Conservation (phyloP, 192 early-diverging fungal species). For the Dimargaris verticillata region DNA sequence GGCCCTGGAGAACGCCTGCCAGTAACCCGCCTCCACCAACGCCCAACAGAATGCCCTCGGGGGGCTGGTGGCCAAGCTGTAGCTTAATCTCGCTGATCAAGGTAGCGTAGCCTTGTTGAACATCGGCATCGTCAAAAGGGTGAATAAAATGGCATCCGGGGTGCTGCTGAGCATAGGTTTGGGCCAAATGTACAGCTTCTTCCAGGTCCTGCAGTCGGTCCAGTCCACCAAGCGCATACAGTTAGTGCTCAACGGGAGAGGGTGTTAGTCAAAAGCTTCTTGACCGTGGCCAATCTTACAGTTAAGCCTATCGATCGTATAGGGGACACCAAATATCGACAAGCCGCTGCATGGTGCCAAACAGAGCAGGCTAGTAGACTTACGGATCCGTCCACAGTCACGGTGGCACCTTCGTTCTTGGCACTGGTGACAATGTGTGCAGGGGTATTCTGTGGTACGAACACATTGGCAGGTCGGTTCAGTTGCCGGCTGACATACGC, state of each 20-base stretch:
- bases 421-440: slow-evolving; percentile 35
- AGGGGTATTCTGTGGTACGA: slow-evolving; percentile 31
- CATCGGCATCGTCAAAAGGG: slow-evolving; percentile 35
- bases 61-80: slow-evolving; percentile 35
- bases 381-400: slow-evolving; percentile 33
- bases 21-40: slow-evolving; percentile 58
- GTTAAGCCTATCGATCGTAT: slow-evolving; percentile 11
- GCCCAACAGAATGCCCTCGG: slow-evolving; percentile 41
- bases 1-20: slow-evolving; percentile 45
- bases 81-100: slow-evolving; percentile 43
- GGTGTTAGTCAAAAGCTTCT: neutral
- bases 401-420: slow-evolving; percentile 38
- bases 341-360: neutral
- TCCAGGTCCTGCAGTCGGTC: slow-evolving; percentile 7
- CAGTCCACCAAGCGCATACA: neutral
- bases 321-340: slow-evolving; percentile 13
- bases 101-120: slow-evolving; percentile 42
- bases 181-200: neutral
- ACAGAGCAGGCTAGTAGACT: neutral
- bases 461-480: slow-evolving; percentile 32
- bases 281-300: neutral
- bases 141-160: slow-evolving; percentile 29
- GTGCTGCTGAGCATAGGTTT: neutral
- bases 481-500: slow-evolving; percentile 50
- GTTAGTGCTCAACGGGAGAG: neutral